Conservation (phyloP, 2,329 filamentous ascomycete genomes). For the Colletotrichum agaves region DNA sequence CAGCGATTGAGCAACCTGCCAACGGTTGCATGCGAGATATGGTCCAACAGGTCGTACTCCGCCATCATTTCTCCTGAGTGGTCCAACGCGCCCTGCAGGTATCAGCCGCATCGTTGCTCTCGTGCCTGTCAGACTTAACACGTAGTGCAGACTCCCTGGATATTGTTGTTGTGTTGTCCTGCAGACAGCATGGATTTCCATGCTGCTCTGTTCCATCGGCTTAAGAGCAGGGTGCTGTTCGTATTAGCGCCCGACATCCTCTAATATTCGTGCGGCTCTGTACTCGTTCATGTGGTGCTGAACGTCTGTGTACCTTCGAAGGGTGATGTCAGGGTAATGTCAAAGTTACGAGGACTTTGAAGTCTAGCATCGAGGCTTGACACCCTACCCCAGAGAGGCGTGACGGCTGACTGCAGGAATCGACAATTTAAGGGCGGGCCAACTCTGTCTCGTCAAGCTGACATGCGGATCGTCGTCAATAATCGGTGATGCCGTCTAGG, state of each 20-base stretch:
- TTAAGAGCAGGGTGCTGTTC: background rate
- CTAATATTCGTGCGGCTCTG: background rate
- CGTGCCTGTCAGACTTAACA: conserved; percentile 33
- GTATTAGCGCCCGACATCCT: background rate
- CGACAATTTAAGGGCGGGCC: background rate
- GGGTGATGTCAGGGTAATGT: background rate
- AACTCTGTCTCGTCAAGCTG: conserved; percentile 1
- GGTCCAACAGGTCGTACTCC: conserved; percentile 10
- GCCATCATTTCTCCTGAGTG: conserved; percentile 18
- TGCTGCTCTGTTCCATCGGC: conserved; percentile 1
- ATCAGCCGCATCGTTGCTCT: conserved; percentile 6
- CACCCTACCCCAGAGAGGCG: background rate
- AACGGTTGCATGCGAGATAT: conserved; percentile 29
- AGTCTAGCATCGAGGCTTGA: background rate
- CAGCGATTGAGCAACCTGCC: conserved; percentile 25
- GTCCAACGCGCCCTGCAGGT: conserved; percentile 19
- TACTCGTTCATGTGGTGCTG: background rate
- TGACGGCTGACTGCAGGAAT: background rate
- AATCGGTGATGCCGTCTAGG: background rate
- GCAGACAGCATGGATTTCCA: background rate
- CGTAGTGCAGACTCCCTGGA: conserved; percentile 20
- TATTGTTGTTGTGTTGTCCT: conserved; percentile 6
- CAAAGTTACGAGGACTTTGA: too few relatives aligned
- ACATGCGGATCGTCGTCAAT: conserved; percentile 18
- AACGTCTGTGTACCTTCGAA: background rate